Evolutionary conservation across 75 land plant species (phyloP).

Genomic region (Pinus taeda): DNA sequence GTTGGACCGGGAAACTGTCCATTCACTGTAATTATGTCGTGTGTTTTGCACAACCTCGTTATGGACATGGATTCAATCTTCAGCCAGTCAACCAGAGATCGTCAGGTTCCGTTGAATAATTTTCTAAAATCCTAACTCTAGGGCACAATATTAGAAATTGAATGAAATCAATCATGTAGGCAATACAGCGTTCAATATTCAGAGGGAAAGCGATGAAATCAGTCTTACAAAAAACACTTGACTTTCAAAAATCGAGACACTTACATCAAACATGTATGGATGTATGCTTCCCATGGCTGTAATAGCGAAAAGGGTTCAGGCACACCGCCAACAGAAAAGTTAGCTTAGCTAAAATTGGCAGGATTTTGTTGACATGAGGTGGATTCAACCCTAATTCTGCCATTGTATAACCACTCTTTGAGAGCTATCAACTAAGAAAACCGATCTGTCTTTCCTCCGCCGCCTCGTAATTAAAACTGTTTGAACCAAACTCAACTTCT

Average conservation of each 20-base stretch:
- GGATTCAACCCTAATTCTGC: not conserved
- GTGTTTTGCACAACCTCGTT: not conserved
- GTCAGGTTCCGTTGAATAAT: no score
- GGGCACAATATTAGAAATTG: no score
- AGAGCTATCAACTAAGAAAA: not conserved
- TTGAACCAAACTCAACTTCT: not conserved
- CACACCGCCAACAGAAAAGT: not conserved
- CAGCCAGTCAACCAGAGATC: not conserved
- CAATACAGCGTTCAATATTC: not conserved
- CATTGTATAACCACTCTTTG: not conserved
- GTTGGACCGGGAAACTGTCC: slow-evolving; percentile 17
- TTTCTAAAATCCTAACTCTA: no score
- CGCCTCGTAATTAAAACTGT: no score
- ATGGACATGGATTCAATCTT: not conserved
- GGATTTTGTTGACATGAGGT: no score
- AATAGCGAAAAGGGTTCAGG: not conserved
- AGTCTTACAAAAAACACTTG: not conserved
- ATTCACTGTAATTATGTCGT: slow-evolving; percentile 12
- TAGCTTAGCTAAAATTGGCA: not conserved
- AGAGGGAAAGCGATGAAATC: not conserved
- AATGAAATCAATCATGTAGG: not conserved
- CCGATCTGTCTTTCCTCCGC: no score
- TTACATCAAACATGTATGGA: not conserved
- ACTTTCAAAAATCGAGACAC: not conserved
- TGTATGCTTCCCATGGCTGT: not conserved